Percentiles rank a stretch among this genome's conserved stretches.
Evolutionary conservation across 116 monocot species (phyloP).

Genomic region (Phalaenopsis hybrid): DNA sequence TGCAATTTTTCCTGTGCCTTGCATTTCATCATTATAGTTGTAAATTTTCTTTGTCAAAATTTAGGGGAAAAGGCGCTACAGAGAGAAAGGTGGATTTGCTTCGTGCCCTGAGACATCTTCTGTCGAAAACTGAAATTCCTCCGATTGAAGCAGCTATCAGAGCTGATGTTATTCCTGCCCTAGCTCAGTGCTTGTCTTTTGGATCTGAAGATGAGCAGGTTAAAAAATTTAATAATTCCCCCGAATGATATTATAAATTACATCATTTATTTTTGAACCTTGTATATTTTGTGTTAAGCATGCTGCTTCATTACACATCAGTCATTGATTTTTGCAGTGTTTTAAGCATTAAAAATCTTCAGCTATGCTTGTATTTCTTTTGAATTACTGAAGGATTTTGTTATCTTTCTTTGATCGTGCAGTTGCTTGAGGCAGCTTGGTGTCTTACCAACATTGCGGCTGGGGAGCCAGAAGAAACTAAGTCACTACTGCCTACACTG

Average conservation of each 20-base stretch:
- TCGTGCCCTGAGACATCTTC: constrained; percentile 63
- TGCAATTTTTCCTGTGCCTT: neutral
- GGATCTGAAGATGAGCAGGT: constrained; percentile 96
- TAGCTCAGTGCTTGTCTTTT: constrained; percentile 79
- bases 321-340: neutral
- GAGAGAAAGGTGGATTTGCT: constrained; percentile 63
- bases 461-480: constrained; percentile 90
- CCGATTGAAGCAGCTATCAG: constrained; percentile 70
- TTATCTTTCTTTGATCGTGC: constrained; percentile 13
- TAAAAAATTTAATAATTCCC: constrained; percentile 1
- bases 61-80: constrained; percentile 65
- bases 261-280: neutral
- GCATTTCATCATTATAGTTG: neutral
- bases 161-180: constrained; percentile 69
- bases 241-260: neutral
- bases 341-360: neutral
- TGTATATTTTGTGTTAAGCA: neutral
- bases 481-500: constrained; percentile 67
- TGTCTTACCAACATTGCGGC: constrained; percentile 97
- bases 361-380: neutral
- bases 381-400: neutral
- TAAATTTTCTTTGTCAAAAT: neutral
- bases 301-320: neutral
- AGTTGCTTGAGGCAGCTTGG: constrained; percentile 99
- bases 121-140: constrained; percentile 81